Conservation (phyloP, 441 rosid genomes). For the Syzygium syzygioides region DNA sequence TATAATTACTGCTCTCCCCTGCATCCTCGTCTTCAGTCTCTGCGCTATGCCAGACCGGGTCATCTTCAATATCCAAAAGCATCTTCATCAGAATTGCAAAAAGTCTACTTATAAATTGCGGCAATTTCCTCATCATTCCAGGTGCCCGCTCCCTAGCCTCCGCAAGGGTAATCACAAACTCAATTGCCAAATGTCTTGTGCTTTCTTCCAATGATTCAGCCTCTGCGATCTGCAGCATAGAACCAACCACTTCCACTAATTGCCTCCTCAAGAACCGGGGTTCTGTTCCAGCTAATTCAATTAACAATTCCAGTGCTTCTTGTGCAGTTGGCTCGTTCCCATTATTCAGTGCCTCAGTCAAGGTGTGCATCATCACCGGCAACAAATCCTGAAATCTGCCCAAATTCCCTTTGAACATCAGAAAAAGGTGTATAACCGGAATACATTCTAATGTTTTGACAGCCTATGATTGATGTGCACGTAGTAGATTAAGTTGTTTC, state of each 20-base stretch:
- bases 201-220: slow-evolving; percentile 94
- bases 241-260: slow-evolving; percentile 79
- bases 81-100: slow-evolving; percentile 85
- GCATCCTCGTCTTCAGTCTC: slow-evolving; percentile 95
- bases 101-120: slow-evolving; percentile 85
- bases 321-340: slow-evolving; percentile 94
- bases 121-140: slow-evolving; percentile 97
- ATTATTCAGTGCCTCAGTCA: slow-evolving; percentile 86
- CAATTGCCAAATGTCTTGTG: slow-evolving; percentile 85
- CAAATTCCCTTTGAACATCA: not conserved
- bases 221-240: slow-evolving; percentile 95
- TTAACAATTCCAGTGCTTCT: slow-evolving; percentile 90
- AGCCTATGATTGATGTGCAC: not conserved
- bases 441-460: not conserved
- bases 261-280: slow-evolving; percentile 89
- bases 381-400: slow-evolving; percentile 76
- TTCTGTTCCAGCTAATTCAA: slow-evolving; percentile 95
- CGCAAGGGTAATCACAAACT: slow-evolving; percentile 85
- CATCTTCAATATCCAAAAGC: slow-evolving; percentile 91
- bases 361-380: slow-evolving; percentile 89
- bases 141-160: slow-evolving; percentile 99
- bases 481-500: not conserved
- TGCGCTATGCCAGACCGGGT: slow-evolving; percentile 88
- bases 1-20: slow-evolving; percentile 85
- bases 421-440: not conserved